Conservation (phyloP, 345 rosid genomes). For the Salix suchowensis region DNA sequence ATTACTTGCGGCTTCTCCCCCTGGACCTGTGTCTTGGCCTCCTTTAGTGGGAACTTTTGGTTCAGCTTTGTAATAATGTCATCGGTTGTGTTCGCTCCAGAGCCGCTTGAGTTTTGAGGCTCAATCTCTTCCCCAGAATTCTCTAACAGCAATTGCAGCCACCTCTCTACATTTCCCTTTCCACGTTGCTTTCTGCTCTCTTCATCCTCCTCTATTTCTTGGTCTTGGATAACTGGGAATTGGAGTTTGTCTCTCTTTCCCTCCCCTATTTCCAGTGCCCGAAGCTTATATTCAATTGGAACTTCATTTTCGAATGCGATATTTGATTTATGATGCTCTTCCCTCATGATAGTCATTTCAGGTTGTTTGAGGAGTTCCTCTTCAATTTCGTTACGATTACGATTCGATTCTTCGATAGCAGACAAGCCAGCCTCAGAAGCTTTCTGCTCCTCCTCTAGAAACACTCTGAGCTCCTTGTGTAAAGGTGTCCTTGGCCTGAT, state of each 20-base stretch:
- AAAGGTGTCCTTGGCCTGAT: conserved; percentile 39
- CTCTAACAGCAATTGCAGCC: conserved; percentile 82
- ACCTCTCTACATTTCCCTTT: conserved; percentile 86
- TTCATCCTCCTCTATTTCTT: conserved; percentile 66
- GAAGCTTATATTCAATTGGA: conserved; percentile 34
- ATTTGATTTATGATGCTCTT: conserved; percentile 28
- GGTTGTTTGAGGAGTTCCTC: conserved; percentile 25
- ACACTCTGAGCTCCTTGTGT: conserved; percentile 65
- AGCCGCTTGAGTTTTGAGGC: conserved; percentile 24
- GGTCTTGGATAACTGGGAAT: conserved; percentile 32
- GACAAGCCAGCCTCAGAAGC: conserved; percentile 42
- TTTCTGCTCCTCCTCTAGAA: conserved; percentile 70
- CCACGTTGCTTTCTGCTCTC: conserved; percentile 72
- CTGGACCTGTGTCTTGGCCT: conserved; percentile 23
- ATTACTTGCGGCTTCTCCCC: conserved; percentile 15
- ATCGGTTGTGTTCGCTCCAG: conserved; percentile 34
- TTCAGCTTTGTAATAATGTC: conserved; percentile 52
- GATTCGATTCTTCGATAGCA: conserved; percentile 29
- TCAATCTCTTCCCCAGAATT: conserved; percentile 40
- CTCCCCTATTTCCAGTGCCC: conserved; percentile 38
- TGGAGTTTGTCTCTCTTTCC: conserved; percentile 32
- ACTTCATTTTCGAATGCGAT: conserved; percentile 29
- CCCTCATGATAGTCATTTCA: conserved; percentile 18
- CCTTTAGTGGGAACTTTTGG: conserved; percentile 45
- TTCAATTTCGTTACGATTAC: conserved; percentile 33